phyloP scores from a whole-genome alignment of 805 yeast species.

The Ogataea allantospora region DNA sequence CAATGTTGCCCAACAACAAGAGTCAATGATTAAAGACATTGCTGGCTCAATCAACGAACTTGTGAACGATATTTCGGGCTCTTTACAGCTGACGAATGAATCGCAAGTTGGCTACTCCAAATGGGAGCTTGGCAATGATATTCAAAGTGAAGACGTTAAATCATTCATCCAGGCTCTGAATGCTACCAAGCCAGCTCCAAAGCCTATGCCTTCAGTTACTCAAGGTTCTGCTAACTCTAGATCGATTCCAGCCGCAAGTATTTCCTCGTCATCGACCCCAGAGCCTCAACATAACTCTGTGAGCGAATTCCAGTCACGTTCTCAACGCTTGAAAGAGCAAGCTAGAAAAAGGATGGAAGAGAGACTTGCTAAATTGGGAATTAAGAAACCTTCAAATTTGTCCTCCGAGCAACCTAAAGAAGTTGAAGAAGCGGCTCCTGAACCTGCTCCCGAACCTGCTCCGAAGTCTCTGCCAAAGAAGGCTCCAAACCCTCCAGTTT shows the following conservation, averaged over 20 bases:
- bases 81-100: slow-evolving; percentile 30
- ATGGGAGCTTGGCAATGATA: slow-evolving; percentile 83
- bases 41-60: slow-evolving; percentile 67
- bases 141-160: slow-evolving; percentile 60
- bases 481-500: slow-evolving; percentile 23
- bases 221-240: not conserved
- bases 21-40: slow-evolving; percentile 65
- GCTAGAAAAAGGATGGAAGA: slow-evolving; percentile 82
- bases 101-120: slow-evolving; percentile 55
- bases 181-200: slow-evolving; percentile 27
- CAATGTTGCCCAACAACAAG: slow-evolving; percentile 53
- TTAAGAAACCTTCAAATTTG: slow-evolving; percentile 38
- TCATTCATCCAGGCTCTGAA: slow-evolving; percentile 58
- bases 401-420: slow-evolving; percentile 4
- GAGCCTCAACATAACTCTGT: no score
- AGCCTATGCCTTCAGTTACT: not conserved
- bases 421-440: not conserved
- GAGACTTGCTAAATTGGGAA: slow-evolving; percentile 76
- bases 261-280: not conserved
- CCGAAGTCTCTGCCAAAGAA: slow-evolving; percentile 14
- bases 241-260: not conserved
- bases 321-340: slow-evolving; percentile 80
- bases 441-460: slow-evolving; percentile 17
- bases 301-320: no score
- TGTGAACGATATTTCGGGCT: slow-evolving; percentile 37